These are phyloP conservation scores for Gynochthodes officinalis DNA, from an alignment of 257 asterid genomes.

Conservation along the genomic window DNA sequence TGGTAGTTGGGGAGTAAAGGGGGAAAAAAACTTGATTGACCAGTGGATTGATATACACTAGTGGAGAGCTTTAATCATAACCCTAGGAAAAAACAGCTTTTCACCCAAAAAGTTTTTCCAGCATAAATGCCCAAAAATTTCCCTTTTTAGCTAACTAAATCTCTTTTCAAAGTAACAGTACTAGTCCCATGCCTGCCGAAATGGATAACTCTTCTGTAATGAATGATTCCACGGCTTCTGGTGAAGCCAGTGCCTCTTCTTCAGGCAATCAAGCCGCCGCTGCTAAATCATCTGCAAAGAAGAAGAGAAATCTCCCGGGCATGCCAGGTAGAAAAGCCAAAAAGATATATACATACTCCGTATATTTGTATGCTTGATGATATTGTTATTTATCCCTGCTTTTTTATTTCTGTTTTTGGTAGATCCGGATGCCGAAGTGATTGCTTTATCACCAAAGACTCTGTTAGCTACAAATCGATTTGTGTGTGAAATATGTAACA, in stretches of 20 bases:
- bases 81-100: slow-evolving; percentile 10
- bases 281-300: slow-evolving; percentile 49
- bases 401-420: slow-evolving; percentile 17
- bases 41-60: slow-evolving; percentile 21
- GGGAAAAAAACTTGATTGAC: slow-evolving; percentile 21
- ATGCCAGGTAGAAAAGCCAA: slow-evolving; percentile 64
- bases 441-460: slow-evolving; percentile 69
- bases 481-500: slow-evolving; percentile 78
- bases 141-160: slow-evolving; percentile 21
- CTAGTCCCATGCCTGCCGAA: slow-evolving; percentile 21
- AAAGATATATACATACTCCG: not conserved
- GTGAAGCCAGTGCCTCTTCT: slow-evolving; percentile 32
- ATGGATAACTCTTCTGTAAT: slow-evolving; percentile 24
- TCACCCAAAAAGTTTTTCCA: slow-evolving; percentile 15
- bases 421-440: slow-evolving; percentile 93
- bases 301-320: slow-evolving; percentile 83
- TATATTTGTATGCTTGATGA: not conserved
- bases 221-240: slow-evolving; percentile 33
- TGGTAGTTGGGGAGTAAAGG: slow-evolving; percentile 20
- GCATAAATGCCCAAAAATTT: slow-evolving; percentile 26
- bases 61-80: slow-evolving; percentile 11
- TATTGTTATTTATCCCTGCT: not conserved
- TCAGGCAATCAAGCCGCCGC: slow-evolving; percentile 29
- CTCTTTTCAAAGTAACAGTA: slow-evolving; percentile 3
- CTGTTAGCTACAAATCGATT: slow-evolving; percentile 76